Evolutionary conservation across 495 filamentous ascomycete species (phyloP), one percentile per base, ranked within the genome.

Genomic region (Neurospora sp.): DNA sequence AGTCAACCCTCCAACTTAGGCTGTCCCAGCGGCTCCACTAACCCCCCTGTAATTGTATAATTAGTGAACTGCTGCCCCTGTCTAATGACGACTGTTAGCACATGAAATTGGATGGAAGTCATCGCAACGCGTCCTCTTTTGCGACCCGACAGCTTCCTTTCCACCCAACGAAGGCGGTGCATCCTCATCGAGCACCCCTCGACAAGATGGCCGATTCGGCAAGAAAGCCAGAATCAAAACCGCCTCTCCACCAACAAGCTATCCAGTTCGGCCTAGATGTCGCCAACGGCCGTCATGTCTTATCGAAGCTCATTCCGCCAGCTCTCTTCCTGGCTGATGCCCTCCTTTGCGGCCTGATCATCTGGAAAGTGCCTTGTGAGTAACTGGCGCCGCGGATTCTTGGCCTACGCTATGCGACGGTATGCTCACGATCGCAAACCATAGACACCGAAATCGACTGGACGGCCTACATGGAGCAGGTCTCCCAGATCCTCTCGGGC

Each of bases 391-490:
- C 54, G 27, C 54, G 12, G 27, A 27, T 27, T 27, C 27, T 27
- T 27, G 27, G 27, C 1, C 27, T 27, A 27, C 27, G 27, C 27
- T 27, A 27, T 27, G 27, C 27, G 27, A 27, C 27, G 27, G 27
- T 27, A 27, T 27, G 27, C 12, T 66, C 31, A 27, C 41, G 42
- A 16, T 40, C 42, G 38, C 4, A 72, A n/a, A 54, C 10, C 46
- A 38, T 77, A 98, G 96, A 99, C 81, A 99, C 96, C 59, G 96
- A 99, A 80, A 99, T 99, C 78, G 96, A 99, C 82, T 99, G 96
- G 96, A 87, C 85, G 71, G 93, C 95, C 2, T 99, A 99, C 81
- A 98, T 98, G 94, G 87, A 97, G 76, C 96, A 99, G 76, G 84
- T 98, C 71, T 81, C 88, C 37, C 91, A 94, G 41, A 96, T 92